Evolutionary conservation across 768 basidiomycete genomes (phyloP).

Genomic region (Amanita phalloides): DNA sequence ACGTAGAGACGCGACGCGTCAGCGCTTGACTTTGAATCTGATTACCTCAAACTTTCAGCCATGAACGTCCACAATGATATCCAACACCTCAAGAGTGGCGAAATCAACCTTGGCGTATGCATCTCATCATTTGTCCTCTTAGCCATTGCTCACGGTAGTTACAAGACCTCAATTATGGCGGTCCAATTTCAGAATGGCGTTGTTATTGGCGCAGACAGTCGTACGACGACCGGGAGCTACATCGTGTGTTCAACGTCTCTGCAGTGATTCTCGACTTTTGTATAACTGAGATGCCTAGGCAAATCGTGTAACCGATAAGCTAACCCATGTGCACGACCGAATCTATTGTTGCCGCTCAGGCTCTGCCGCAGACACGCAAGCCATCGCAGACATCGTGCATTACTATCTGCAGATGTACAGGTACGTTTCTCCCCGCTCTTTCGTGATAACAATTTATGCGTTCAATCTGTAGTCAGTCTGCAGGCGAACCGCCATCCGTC

Average conservation of each 20-base stretch:
- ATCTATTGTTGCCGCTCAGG: constrained; percentile 99
- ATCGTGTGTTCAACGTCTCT: constrained; percentile 46
- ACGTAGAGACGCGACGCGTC: constrained; percentile 42
- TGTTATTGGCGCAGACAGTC: constrained; percentile 93
- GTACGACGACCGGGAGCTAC: constrained; percentile 94
- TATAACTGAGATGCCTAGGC: constrained; percentile 39
- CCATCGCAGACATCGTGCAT: constrained; percentile 87
- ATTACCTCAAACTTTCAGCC: constrained; percentile 16
- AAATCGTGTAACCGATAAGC: constrained; percentile 97
- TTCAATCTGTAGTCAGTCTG: constrained; percentile 32
- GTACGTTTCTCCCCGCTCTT: constrained; percentile 26
- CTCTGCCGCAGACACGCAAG: constrained; percentile 96
- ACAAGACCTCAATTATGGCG: constrained; percentile 98
- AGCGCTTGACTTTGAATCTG: constrained; percentile 14
- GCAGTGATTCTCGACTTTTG: not conserved
- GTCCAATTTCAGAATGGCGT: constrained; percentile 95
- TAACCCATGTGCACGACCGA: constrained; percentile 92
- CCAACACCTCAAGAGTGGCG: constrained; percentile 82
- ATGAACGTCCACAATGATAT: constrained; percentile 66
- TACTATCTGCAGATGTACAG: constrained; percentile 68
- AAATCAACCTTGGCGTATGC: constrained; percentile 94
- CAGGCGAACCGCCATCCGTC: constrained; percentile 65
- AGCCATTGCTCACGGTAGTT: constrained; percentile 2
- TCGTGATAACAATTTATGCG: constrained; percentile 2
- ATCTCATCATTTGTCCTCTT: constrained; percentile 2